Base-by-base conservation (phyloP, 2,329 filamentous ascomycete species). In the Didymella lethalis region DNA sequence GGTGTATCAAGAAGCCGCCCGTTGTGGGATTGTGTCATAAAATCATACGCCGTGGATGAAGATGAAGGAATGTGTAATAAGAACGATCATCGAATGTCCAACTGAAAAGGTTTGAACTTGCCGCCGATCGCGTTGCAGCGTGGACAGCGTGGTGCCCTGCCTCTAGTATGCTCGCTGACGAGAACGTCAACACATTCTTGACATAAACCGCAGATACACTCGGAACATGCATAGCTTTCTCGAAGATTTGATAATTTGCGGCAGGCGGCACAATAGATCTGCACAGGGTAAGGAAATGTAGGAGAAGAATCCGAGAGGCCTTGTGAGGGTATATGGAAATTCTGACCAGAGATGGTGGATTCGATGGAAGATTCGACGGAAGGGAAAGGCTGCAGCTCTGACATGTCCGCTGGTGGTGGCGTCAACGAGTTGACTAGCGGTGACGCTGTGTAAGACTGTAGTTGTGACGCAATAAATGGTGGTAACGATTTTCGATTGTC, bases 171-270 rank as follows among this genome's bases (percentile, higher is more conserved):
- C 74, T 92, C 90, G 67, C 85, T 86, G 78, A 92, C 88, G 54
- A 94, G 82, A 32, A 91, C 87, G 70, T 93, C 90, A 57, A 97
- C 92, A 71, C 94, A 98, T 59, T 92, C 88, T 64, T 89, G 87
- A 77, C 95, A 98, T 48, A 98, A 85, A 16, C 93, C 94, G 75
- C 92, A 96, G 64, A 98, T 96, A 76, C 95, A 98, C 77, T 97
- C 93, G 1, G 93, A 97, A 76, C 94, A 98, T 23, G 94, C 94
- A 73, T 93, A 97, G 32, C 92, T 95, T 70, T 94, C 90, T 70
- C 88, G 89, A 26, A 98, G 81, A 11, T 89, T 81, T 50, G 90
- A 93, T 18, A 93, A 83, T 36, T 89, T 87, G 64, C 91, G 88
- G 73, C 94, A 98, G 47, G 90, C 91, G 20, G 93, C 91, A 75